Base-by-base conservation (phyloP, 306 rosid genomes). In the Cicer cuneatum region DNA sequence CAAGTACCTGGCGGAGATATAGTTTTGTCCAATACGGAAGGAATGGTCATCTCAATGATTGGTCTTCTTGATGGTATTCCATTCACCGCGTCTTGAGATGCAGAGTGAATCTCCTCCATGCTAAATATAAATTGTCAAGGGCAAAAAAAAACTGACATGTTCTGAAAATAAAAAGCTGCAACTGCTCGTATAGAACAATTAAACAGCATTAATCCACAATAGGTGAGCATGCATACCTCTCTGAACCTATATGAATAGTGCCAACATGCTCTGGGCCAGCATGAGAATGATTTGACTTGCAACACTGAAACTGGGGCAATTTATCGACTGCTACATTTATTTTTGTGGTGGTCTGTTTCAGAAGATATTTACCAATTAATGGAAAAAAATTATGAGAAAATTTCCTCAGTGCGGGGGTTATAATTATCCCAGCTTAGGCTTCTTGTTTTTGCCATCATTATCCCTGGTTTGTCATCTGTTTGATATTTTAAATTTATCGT, bases 181-280 rank as follows among this genome's bases (percentile, higher is more conserved):
- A 59, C 56, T 71, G 61, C 38, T 67, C 7, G 18, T 66, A 65
- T 66, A 16, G 69, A 66, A 59, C 7, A 58, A 33, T 58, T 41
- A 66, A 62, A 60, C 53, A 54, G 67, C 66, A 78, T 24, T 39
- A 13, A 69, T 39, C 47, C 53, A 42, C 54, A 64, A 79, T 33
- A 48, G 49, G 46, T 45, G 54, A 67, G 35, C 76, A 43, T 73
- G 24, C 76, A 43, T 73, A 92, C 97, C 95, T 92, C 82, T 94
- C 97, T 19, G 96, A 85, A 81, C 95, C 99, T 48, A 94, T 94
- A 83, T 94, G 99, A 78, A 90, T 92, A 52, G 97, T 91, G 58
- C 95, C 97, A 60, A 72, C 68, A 81, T 92, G 99, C 87, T 92
- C 96, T 21, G 96, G 95, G 70, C 93, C 95, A 69, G 86, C 82